A percentile compares a stretch with the other conserved stretches of the same genome.
phyloP scores from a whole-genome alignment of 2,329 filamentous ascomycete species.

The Alternaria panax region DNA sequence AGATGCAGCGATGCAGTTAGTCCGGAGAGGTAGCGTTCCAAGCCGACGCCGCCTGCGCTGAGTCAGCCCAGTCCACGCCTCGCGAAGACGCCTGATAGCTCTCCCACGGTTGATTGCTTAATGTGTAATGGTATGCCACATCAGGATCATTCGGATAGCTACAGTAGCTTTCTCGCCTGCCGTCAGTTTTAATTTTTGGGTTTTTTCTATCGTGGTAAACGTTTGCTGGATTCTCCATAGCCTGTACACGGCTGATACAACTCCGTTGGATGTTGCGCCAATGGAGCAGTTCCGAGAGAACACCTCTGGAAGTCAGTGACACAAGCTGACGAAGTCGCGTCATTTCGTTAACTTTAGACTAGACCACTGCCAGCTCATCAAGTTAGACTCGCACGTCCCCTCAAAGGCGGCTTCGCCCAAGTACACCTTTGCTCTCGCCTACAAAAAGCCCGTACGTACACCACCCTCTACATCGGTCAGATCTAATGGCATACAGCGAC shows the following conservation, averaged over 20 bases:
- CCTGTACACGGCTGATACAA: background rate
- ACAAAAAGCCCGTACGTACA: background rate
- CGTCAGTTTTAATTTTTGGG: background rate
- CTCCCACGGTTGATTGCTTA: background rate
- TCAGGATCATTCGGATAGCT: background rate
- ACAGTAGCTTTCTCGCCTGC: background rate
- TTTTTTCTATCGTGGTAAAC: background rate
- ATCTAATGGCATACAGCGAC: background rate
- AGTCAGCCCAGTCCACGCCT: background rate
- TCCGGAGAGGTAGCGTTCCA: background rate
- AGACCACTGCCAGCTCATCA: background rate
- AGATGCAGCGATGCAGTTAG: background rate
- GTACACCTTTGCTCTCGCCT: background rate
- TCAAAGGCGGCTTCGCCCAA: background rate
- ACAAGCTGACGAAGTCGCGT: no score
- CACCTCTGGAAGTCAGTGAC: background rate
- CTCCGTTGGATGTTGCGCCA: background rate
- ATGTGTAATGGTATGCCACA: background rate
- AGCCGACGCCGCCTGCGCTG: background rate
- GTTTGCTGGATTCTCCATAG: background rate
- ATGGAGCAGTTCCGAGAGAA: background rate
- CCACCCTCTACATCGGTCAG: rapidly evolving
- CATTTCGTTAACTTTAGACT: background rate
- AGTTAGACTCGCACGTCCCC: background rate
- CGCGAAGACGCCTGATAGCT: no score